Evolutionary conservation across 1,284 basidiomycete genomes (phyloP).

Genomic region (Naganishia liquefaciens): DNA sequence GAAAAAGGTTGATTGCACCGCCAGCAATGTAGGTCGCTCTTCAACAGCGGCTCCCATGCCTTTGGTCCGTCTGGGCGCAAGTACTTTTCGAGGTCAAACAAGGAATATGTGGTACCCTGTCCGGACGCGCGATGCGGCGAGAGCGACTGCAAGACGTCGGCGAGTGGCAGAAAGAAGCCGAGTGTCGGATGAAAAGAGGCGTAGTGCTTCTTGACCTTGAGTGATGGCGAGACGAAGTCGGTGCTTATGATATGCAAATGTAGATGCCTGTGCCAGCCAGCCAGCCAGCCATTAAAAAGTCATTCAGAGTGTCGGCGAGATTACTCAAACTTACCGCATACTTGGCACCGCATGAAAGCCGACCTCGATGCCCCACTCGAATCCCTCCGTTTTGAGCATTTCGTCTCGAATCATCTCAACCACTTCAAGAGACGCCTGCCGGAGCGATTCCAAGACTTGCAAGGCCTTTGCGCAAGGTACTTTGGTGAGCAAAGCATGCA

Average conservation of each 20-base stretch:
- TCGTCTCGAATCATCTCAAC: slow-evolving; percentile 70
- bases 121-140: slow-evolving; percentile 56
- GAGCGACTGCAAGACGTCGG: slow-evolving; percentile 74
- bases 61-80: slow-evolving; percentile 23
- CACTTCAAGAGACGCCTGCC: slow-evolving; percentile 58
- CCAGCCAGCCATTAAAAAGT: neutral
- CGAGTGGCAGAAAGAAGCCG: slow-evolving; percentile 81
- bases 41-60: slow-evolving; percentile 64
- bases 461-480: neutral
- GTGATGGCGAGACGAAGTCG: slow-evolving; percentile 69
- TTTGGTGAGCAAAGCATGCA: slow-evolving; percentile 64
- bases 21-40: slow-evolving; percentile 73
- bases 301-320: neutral
- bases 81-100: slow-evolving; percentile 13
- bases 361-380: slow-evolving; percentile 73
- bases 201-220: slow-evolving; percentile 93
- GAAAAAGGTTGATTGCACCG: slow-evolving; percentile 63
- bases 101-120: neutral
- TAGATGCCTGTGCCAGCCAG: slow-evolving; percentile 63
- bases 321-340: slow-evolving; percentile 55
- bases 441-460: neutral
- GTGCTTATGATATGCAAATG: slow-evolving; percentile 85
- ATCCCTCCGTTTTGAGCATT: slow-evolving; percentile 76
- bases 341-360: slow-evolving; percentile 83
- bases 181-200: slow-evolving; percentile 86